Evolutionary conservation across 371 early-diverging fungal genomes (phyloP).

Genomic region (Thermomucor indicae-seudaticae): DNA sequence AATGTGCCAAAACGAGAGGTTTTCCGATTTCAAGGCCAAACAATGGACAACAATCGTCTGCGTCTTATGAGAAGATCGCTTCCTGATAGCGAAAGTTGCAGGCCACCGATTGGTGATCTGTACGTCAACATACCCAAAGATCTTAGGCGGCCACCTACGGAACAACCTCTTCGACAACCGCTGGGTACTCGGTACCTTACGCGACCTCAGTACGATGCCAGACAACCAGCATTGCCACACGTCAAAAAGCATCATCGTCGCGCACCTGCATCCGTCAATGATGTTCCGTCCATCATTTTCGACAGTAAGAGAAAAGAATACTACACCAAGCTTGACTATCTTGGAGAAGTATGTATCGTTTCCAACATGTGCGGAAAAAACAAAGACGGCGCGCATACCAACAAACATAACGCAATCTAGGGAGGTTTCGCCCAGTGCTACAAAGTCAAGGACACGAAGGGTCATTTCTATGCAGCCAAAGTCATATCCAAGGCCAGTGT

Average conservation of each 20-base stretch:
- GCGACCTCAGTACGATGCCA: constrained; percentile 1
- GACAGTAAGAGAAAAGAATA: constrained; percentile 8
- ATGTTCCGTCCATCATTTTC: constrained; percentile 7
- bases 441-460: constrained; percentile 46
- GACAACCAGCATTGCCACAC: neutral
- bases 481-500: constrained; percentile 69
- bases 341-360: constrained; percentile 17
- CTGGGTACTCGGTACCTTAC: neutral
- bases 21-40: no score
- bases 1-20: no score
- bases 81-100: no score
- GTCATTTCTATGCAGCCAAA: constrained; percentile 71
- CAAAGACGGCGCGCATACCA: neutral
- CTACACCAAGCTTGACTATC: constrained; percentile 12
- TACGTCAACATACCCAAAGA: constrained; percentile 5
- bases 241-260: neutral
- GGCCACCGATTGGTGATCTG: constrained; percentile 10
- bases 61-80: no score
- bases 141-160: neutral
- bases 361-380: neutral
- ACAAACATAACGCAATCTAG: constrained; percentile 22
- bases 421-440: constrained; percentile 94
- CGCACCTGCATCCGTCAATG: constrained; percentile 4
- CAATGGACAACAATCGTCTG: no score
- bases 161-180: neutral